Percentiles rank a stretch among this genome's conserved stretches.
Conservation (phyloP, 345 rosid genomes). For the Cochlearia excelsa region DNA sequence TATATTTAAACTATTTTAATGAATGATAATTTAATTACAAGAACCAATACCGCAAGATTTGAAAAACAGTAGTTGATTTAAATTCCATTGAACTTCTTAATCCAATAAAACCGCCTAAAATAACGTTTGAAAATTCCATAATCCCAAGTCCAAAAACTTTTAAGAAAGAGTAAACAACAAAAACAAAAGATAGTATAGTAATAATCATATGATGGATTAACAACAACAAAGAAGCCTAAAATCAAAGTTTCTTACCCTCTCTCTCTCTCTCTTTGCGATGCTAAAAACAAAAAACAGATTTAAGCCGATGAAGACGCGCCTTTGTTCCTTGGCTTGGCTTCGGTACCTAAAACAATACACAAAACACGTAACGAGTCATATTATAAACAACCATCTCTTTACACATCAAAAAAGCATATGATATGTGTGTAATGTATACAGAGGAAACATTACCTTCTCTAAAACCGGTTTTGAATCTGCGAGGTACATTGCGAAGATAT, state of each 20-base stretch:
- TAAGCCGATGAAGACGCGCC: conserved; percentile 57
- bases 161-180: background rate
- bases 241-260: conserved; percentile 1
- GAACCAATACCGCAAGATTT: too few relatives aligned
- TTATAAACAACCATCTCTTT: background rate
- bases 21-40: too few relatives aligned
- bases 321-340: conserved; percentile 34
- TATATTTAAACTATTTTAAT: too few relatives aligned
- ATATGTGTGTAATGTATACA: background rate
- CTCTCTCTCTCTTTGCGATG: too few relatives aligned
- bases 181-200: background rate
- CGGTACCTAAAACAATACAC: conserved; percentile 43
- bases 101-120: too few relatives aligned
- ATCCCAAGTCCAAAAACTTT: too few relatives aligned
- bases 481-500: conserved; percentile 61
- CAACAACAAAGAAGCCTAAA: background rate
- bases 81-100: too few relatives aligned
- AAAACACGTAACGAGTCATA: background rate
- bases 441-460: conserved; percentile 52
- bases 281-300: background rate
- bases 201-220: too few relatives aligned
- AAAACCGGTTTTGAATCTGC: conserved; percentile 77
- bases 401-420: too few relatives aligned
- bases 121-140: too few relatives aligned
- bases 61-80: too few relatives aligned